Percentiles rank a stretch among this genome's conserved stretches.
Conservation (phyloP, 331 rosid genomes). For the Prunus yedoensis region DNA sequence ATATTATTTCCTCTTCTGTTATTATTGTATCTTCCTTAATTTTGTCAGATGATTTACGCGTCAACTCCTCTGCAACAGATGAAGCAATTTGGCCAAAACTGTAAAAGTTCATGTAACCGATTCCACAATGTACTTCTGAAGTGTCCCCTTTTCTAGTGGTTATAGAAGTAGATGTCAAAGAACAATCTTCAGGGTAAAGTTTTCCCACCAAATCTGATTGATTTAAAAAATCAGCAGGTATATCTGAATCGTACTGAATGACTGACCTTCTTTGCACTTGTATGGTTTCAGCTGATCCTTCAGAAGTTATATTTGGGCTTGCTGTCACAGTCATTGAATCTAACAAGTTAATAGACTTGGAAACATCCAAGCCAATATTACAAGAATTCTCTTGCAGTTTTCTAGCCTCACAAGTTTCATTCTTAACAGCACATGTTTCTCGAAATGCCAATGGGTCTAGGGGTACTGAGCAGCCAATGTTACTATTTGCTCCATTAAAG, state of each 20-base stretch:
- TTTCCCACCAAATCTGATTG: slow-evolving; percentile 39
- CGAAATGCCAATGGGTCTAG: slow-evolving; percentile 33
- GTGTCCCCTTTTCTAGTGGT: slow-evolving; percentile 33
- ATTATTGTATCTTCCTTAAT: slow-evolving; percentile 40
- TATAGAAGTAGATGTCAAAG: slow-evolving; percentile 19
- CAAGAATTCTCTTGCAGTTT: slow-evolving; percentile 41
- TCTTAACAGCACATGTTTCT: slow-evolving; percentile 37
- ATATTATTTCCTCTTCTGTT: slow-evolving; percentile 72
- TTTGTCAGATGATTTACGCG: slow-evolving; percentile 54
- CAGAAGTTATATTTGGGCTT: slow-evolving; percentile 51
- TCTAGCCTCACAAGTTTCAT: slow-evolving; percentile 34
- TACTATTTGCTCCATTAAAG: slow-evolving; percentile 35
- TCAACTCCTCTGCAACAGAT: slow-evolving; percentile 61
- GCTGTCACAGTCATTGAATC: slow-evolving; percentile 40
- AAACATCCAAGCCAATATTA: slow-evolving; percentile 41
- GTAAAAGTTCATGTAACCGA: slow-evolving; percentile 64
- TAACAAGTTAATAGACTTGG: slow-evolving; percentile 34
- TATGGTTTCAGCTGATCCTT: slow-evolving; percentile 57
- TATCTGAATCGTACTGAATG: slow-evolving; percentile 34
- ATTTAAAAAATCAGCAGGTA: slow-evolving; percentile 34
- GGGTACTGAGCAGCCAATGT: slow-evolving; percentile 28
- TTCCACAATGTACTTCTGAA: slow-evolving; percentile 30
- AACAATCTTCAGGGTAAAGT: slow-evolving; percentile 35
- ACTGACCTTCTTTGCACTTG: slow-evolving; percentile 40
- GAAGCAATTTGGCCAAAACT: slow-evolving; percentile 76